These are phyloP conservation scores for Monosporascus sp. DNA, from an alignment of 2,329 filamentous ascomycete genomes.

Conservation along the genomic window DNA sequence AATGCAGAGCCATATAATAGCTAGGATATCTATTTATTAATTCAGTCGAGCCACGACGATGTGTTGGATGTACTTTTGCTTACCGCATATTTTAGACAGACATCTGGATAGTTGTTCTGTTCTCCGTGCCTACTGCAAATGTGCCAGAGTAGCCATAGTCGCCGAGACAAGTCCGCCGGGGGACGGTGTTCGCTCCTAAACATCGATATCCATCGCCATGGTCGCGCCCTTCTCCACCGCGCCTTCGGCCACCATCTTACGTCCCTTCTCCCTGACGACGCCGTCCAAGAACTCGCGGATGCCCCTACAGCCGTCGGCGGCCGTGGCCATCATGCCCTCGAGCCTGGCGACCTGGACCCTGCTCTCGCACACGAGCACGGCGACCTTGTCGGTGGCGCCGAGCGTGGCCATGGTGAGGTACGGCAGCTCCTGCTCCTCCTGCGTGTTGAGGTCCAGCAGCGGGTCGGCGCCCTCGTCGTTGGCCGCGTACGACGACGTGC, in stretches of 20 bases:
- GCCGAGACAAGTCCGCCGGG: too few species aligned
- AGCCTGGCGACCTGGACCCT: slow-evolving; percentile 75
- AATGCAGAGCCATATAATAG: background rate
- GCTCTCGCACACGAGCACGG: slow-evolving; percentile 79
- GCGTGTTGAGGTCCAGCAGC: slow-evolving; percentile 69
- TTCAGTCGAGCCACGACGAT: too few species aligned
- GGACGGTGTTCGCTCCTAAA: slow-evolving; percentile 1
- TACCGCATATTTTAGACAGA: background rate
- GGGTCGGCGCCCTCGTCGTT: slow-evolving; percentile 69
- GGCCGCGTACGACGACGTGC: slow-evolving; percentile 59
- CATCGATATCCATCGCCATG: slow-evolving; percentile 47
- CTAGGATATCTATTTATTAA: background rate
- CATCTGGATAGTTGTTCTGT: background rate
- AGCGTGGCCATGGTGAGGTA: slow-evolving; percentile 81
- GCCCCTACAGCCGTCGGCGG: slow-evolving; percentile 85
- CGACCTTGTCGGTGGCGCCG: slow-evolving; percentile 68
- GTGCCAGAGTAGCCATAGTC: too few species aligned
- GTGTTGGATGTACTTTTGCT: background rate
- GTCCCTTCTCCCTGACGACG: slow-evolving; percentile 68
- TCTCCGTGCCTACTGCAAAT: background rate
- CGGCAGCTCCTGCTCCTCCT: slow-evolving; percentile 84
- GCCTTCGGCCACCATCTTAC: slow-evolving; percentile 54
- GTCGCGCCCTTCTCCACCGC: slow-evolving; percentile 42
- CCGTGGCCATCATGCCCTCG: slow-evolving; percentile 90
- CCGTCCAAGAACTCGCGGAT: slow-evolving; percentile 75